Percentiles rank a stretch among this genome's conserved stretches.
Evolutionary conservation across 1,284 basidiomycete species (phyloP).

Genomic region (Marasmius oreades): DNA sequence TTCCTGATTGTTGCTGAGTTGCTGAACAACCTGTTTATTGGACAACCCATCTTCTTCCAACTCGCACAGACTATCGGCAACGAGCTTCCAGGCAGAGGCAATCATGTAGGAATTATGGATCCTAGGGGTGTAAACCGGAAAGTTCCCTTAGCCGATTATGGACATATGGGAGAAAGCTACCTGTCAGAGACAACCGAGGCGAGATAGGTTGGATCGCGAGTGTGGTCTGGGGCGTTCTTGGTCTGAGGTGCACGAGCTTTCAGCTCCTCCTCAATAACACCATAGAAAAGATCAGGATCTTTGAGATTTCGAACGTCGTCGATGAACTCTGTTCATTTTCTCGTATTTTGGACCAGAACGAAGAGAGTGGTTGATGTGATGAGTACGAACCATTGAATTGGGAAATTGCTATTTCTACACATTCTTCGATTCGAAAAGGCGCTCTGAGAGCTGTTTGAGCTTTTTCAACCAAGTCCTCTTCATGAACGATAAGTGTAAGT

Average conservation of each 20-base stretch:
- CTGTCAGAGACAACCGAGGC: slow-evolving; percentile 56
- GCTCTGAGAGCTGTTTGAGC: slow-evolving; percentile 53
- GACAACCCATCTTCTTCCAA: slow-evolving; percentile 49
- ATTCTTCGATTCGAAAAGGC: slow-evolving; percentile 61
- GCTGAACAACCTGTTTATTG: slow-evolving; percentile 45
- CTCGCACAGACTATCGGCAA: slow-evolving; percentile 49
- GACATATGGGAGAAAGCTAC: slow-evolving; percentile 32
- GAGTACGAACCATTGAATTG: slow-evolving; percentile 58
- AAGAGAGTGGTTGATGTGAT: neutral
- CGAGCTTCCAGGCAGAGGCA: slow-evolving; percentile 71
- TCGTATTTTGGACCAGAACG: neutral
- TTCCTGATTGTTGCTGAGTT: slow-evolving; percentile 45
- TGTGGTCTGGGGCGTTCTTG: slow-evolving; percentile 24
- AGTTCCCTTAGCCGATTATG: neutral
- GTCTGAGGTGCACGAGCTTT: slow-evolving; percentile 40
- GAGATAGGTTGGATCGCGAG: slow-evolving; percentile 44
- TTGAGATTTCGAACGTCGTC: slow-evolving; percentile 64
- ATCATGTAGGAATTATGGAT: slow-evolving; percentile 77
- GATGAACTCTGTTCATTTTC: slow-evolving; percentile 44
- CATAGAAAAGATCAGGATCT: slow-evolving; percentile 56
- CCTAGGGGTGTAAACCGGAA: slow-evolving; percentile 29
- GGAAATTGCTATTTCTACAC: slow-evolving; percentile 63
- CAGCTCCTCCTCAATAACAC: slow-evolving; percentile 52
- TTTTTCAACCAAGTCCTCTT: slow-evolving; percentile 67
- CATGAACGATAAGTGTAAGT: slow-evolving; percentile 14